These are phyloP conservation scores for Papilionanthe hybrid DNA, from an alignment of 116 monocot genomes.

Conservation along the genomic window DNA sequence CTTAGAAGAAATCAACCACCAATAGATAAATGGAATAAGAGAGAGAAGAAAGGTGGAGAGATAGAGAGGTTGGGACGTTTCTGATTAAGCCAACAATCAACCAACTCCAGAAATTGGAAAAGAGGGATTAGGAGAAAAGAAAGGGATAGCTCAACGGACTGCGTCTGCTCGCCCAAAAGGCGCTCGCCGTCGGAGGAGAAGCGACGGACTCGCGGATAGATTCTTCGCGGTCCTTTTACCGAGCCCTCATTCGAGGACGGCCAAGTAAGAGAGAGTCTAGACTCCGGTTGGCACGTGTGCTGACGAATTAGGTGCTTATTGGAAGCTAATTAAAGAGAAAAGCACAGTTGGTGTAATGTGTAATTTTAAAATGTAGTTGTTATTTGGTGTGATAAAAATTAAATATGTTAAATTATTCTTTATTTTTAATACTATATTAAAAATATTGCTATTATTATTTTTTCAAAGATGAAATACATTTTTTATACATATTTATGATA, in stretches of 20 bases:
- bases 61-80: constrained; percentile 14
- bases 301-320: background rate
- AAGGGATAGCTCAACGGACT: constrained; percentile 33
- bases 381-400: too few relatives aligned
- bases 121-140: constrained; percentile 10
- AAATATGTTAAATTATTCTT: too few relatives aligned
- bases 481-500: too few relatives aligned
- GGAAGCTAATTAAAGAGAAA: too few relatives aligned
- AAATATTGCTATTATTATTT: too few relatives aligned
- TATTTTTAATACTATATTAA: too few relatives aligned
- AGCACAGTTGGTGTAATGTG: too few relatives aligned
- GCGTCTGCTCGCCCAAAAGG: constrained; percentile 13
- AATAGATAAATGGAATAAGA: background rate
- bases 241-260: background rate
- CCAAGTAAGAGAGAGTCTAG: background rate
- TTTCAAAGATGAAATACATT: too few relatives aligned
- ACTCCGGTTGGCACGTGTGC: background rate
- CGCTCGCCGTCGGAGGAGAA: background rate
- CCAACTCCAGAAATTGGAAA: constrained; percentile 10
- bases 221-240: background rate
- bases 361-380: too few relatives aligned
- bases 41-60: background rate
- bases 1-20: constrained; percentile 1
- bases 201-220: background rate
- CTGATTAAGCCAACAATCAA: constrained; percentile 24